phyloP scores from a whole-genome alignment of 2,329 filamentous ascomycete genomes.

The Epichloe amarillans region DNA sequence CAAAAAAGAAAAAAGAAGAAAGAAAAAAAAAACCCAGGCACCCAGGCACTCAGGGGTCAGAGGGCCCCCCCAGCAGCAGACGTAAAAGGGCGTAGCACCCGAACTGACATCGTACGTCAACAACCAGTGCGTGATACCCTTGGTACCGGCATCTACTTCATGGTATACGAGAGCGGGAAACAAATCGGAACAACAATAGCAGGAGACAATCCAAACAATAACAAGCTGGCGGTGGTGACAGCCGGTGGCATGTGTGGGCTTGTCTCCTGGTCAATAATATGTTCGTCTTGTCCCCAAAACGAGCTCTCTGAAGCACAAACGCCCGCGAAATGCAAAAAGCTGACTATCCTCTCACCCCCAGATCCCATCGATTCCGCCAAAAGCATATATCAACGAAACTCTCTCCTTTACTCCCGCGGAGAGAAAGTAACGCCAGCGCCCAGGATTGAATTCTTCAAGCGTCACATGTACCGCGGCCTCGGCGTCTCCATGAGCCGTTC shows the following conservation, averaged over 20 bases:
- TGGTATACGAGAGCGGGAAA: conserved; percentile 78
- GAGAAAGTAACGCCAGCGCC: conserved; percentile 50
- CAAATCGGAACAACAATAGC: conserved; percentile 65
- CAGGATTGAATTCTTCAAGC: conserved; percentile 65
- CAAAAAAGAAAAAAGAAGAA: too few relatives aligned
- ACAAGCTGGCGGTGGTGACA: conserved; percentile 63
- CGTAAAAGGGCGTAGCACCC: not conserved
- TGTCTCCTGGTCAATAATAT: conserved; percentile 67
- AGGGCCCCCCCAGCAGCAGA: not conserved
- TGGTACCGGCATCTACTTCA: conserved; percentile 76
- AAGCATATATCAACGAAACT: conserved; percentile 73
- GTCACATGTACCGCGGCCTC: conserved; percentile 69
- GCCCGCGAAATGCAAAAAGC: not conserved
- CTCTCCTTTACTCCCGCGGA: conserved; percentile 55
- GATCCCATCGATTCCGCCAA: conserved; percentile 71
- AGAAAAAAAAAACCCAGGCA: too few relatives aligned
- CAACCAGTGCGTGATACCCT: conserved; percentile 62
- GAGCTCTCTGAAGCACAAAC: conserved; percentile 1
- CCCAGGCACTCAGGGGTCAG: too few relatives aligned
- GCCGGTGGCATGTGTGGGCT: conserved; percentile 73
- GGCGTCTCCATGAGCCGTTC: conserved; percentile 74
- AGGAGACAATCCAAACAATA: conserved; percentile 59
- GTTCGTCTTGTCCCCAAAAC: conserved; percentile 30
- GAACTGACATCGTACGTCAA: not conserved
- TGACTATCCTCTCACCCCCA: conserved; percentile 12